A percentile compares a stretch with the other conserved stretches of the same genome.
phyloP scores from a whole-genome alignment of 2,329 filamentous ascomycete genomes.

The Cryoendolithus antarcticus region DNA sequence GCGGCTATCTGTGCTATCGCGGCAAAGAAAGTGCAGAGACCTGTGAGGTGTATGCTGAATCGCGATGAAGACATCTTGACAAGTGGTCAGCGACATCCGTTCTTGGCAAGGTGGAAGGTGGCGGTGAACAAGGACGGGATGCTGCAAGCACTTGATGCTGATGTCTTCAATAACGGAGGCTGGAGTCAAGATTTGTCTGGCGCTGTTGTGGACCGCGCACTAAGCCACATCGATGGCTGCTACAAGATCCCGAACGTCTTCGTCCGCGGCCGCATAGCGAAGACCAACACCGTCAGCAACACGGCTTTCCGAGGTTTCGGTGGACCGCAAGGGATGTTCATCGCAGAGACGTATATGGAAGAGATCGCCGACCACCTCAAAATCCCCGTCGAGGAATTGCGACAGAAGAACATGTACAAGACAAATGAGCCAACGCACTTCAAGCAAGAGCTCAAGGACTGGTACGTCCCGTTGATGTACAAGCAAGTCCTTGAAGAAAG shows the following conservation, averaged over 20 bases:
- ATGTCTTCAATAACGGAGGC: constrained; percentile 85
- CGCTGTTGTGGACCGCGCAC: constrained; percentile 72
- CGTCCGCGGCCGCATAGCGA: constrained; percentile 75
- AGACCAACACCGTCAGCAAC: constrained; percentile 95
- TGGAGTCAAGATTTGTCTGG: constrained; percentile 60
- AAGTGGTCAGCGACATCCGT: constrained; percentile 86
- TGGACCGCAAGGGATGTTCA: constrained; percentile 91
- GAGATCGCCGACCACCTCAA: constrained; percentile 79
- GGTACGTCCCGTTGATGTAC: constrained; percentile 94
- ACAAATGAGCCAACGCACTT: constrained; percentile 72
- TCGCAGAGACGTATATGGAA: constrained; percentile 77
- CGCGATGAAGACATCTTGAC: constrained; percentile 91
- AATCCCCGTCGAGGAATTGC: constrained; percentile 70
- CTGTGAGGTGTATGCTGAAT: constrained; percentile 90
- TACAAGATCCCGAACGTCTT: constrained; percentile 81
- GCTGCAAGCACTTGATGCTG: constrained; percentile 79
- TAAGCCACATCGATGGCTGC: constrained; percentile 79
- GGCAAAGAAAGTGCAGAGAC: constrained; percentile 69
- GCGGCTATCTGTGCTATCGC: constrained; percentile 74
- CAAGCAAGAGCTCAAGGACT: constrained; percentile 79
- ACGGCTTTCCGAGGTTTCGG: constrained; percentile 96
- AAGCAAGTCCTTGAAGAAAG: constrained; percentile 71
- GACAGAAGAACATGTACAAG: constrained; percentile 82
- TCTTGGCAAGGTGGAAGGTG: constrained; percentile 82
- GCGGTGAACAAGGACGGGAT: constrained; percentile 88